Percentiles rank a stretch among this genome's conserved stretches.
Evolutionary conservation across 208 protist species (phyloP).

Genomic region (Leishmania arabica): DNA sequence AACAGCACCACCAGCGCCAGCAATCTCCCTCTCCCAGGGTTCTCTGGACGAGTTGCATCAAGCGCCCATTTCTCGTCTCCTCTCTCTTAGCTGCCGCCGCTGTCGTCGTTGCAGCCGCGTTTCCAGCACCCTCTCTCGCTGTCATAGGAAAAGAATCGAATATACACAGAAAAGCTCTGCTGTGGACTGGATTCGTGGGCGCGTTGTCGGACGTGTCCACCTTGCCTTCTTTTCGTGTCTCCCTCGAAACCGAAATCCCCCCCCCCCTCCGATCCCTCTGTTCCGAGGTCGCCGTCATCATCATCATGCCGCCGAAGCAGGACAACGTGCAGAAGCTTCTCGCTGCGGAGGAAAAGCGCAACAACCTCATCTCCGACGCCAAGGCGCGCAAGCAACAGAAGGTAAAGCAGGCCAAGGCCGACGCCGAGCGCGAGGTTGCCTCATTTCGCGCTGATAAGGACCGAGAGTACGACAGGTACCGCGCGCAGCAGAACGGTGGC

Average conservation of each 20-base stretch:
- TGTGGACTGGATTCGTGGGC: not conserved
- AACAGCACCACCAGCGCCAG: not conserved
- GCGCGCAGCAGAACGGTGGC: conserved; percentile 44
- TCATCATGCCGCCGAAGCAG: conserved; percentile 78
- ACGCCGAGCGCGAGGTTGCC: conserved; percentile 84
- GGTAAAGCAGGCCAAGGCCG: conserved; percentile 81
- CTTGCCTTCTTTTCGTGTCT: not conserved
- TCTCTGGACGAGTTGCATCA: not conserved
- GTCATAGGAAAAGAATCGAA: not conserved
- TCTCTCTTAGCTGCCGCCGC: not conserved
- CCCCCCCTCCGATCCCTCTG: not conserved
- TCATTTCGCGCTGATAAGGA: conserved; percentile 78
- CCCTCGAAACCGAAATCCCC: not conserved
- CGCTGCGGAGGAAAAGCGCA: conserved; percentile 85
- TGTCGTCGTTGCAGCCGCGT: not conserved
- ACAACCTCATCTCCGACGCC: conserved; percentile 77
- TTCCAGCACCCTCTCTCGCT: not conserved
- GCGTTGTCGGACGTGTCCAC: not conserved
- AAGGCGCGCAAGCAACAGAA: conserved; percentile 83
- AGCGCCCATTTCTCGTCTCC: not conserved
- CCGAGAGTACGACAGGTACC: conserved; percentile 71
- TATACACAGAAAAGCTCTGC: not conserved
- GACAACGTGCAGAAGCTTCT: conserved; percentile 91
- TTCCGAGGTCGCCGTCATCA: not conserved
- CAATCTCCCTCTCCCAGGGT: not conserved